phyloP scores from a whole-genome alignment of 2,329 filamentous ascomycete species.

The Bipolaris bicolor region DNA sequence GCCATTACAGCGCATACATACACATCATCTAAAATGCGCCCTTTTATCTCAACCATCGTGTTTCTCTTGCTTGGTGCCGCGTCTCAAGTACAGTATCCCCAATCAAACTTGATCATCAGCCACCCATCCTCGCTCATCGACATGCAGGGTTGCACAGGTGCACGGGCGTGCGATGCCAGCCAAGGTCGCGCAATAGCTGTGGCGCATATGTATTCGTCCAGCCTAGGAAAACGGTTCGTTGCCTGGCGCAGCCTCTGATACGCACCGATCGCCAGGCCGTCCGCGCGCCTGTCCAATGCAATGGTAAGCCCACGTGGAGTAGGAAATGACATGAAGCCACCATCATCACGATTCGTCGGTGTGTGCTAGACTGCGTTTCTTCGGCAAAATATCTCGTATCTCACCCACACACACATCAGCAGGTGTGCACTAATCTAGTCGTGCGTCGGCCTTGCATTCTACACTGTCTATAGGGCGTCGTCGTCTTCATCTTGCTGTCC shows the following conservation, averaged over 20 bases:
- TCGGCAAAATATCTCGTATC: slow-evolving; percentile 21
- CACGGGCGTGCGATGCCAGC: background rate
- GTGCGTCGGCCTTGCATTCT: background rate
- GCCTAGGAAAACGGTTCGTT: slow-evolving; percentile 17
- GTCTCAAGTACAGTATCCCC: slow-evolving; percentile 3
- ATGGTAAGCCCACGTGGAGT: slow-evolving; percentile 35
- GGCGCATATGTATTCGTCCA: slow-evolving; percentile 2
- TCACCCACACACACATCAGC: slow-evolving; percentile 13
- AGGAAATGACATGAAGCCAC: slow-evolving; percentile 17
- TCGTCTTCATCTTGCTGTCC: slow-evolving; percentile 45
- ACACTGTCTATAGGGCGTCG: slow-evolving; percentile 36
- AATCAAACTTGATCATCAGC: background rate
- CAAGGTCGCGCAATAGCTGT: slow-evolving; percentile 7
- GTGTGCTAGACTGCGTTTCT: slow-evolving; percentile 21
- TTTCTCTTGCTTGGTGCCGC: background rate
- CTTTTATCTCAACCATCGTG: too few species aligned
- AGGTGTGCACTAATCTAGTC: slow-evolving; percentile 5
- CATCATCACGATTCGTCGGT: slow-evolving; percentile 7
- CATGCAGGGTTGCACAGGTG: background rate
- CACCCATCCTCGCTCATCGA: slow-evolving; percentile 2
- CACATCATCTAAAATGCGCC: background rate
- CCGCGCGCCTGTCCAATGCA: slow-evolving; percentile 27
- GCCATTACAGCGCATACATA: background rate
- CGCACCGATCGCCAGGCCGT: slow-evolving; percentile 19
- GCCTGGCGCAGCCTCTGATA: slow-evolving; percentile 12